A percentile compares a stretch with the other conserved stretches of the same genome.
These are phyloP conservation scores for Nakazawaea ishiwadae DNA, from an alignment of 805 yeast species.

Conservation along the genomic window DNA sequence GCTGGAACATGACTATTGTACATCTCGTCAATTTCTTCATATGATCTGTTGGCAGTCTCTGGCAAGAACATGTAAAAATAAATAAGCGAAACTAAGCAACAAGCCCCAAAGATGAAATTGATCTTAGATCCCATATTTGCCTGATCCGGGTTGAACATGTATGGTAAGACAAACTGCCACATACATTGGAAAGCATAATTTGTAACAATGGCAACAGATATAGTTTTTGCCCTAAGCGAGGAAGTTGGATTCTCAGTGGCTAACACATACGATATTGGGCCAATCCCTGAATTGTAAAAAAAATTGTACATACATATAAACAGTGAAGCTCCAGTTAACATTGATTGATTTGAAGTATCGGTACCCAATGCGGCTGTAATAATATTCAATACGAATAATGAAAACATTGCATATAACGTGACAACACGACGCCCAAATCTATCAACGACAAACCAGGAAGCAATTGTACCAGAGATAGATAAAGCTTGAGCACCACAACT, in stretches of 20 bases:
- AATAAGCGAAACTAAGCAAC: slow-evolving; percentile 16
- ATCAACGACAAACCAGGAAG: slow-evolving; percentile 28
- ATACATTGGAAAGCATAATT: slow-evolving; percentile 9
- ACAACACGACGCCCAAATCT: slow-evolving; percentile 27
- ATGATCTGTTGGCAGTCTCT: slow-evolving; percentile 54
- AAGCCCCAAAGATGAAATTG: slow-evolving; percentile 12
- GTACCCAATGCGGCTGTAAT: slow-evolving; percentile 25
- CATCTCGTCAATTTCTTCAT: slow-evolving; percentile 54
- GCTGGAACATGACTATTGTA: slow-evolving; percentile 32
- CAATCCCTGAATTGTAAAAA: slow-evolving; percentile 25
- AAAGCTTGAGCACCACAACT: slow-evolving; percentile 28
- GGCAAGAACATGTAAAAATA: slow-evolving; percentile 53
- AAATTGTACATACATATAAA: slow-evolving; percentile 21
- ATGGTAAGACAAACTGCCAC: slow-evolving; percentile 11
- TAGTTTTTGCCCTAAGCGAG: slow-evolving; percentile 10
- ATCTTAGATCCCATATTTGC: slow-evolving; percentile 13
- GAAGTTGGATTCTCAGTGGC: slow-evolving; percentile 13
- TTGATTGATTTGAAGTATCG: slow-evolving; percentile 14
- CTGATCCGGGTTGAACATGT: slow-evolving; percentile 13
- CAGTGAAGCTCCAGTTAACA: slow-evolving; percentile 26
- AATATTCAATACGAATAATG: slow-evolving; percentile 21
- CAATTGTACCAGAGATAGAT: slow-evolving; percentile 25
- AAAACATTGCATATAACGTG: slow-evolving; percentile 23
- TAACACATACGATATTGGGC: slow-evolving; percentile 24
- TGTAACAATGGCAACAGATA: slow-evolving; percentile 6